Percentiles rank a stretch among this genome's conserved stretches.
phyloP scores from a whole-genome alignment of 1,139 yeast species.

The Suhomyces chickasaworum region DNA sequence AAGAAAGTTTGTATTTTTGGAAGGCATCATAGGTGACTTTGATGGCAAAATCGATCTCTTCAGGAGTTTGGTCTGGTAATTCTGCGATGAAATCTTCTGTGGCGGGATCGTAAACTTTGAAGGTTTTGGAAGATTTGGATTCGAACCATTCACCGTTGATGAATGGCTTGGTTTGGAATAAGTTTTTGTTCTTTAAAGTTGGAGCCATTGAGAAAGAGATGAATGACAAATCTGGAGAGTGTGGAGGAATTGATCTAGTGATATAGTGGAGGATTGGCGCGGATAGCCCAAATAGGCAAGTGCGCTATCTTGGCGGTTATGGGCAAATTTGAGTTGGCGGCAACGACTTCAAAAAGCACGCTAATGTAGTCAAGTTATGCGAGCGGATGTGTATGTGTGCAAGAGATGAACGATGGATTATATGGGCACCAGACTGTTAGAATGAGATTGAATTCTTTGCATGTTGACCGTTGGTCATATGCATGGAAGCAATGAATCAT shows the following conservation, averaged over 20 bases:
- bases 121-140: conserved; percentile 53
- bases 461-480: not conserved
- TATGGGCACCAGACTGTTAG: too few species aligned
- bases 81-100: conserved; percentile 57
- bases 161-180: conserved; percentile 59
- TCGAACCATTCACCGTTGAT: conserved; percentile 73
- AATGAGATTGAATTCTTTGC: not conserved
- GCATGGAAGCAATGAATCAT: not conserved
- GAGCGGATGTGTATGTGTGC: not conserved
- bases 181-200: conserved; percentile 52
- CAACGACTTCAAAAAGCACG: not conserved
- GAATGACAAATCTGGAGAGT: not conserved
- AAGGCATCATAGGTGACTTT: conserved; percentile 63
- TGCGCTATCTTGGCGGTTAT: not conserved
- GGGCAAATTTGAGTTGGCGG: not conserved
- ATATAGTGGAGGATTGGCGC: conserved; percentile 1
- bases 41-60: conserved; percentile 62
- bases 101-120: conserved; percentile 78
- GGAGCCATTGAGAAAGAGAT: conserved; percentile 23
- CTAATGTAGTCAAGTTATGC: not conserved
- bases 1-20: conserved; percentile 54
- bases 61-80: conserved; percentile 58
- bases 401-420: too few species aligned
- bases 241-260: not conserved
- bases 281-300: conserved; percentile 4